Percentiles rank a stretch among this genome's conserved stretches.
phyloP scores from a whole-genome alignment of 2,329 filamentous ascomycete genomes.

The Fusarium dlaminii region DNA sequence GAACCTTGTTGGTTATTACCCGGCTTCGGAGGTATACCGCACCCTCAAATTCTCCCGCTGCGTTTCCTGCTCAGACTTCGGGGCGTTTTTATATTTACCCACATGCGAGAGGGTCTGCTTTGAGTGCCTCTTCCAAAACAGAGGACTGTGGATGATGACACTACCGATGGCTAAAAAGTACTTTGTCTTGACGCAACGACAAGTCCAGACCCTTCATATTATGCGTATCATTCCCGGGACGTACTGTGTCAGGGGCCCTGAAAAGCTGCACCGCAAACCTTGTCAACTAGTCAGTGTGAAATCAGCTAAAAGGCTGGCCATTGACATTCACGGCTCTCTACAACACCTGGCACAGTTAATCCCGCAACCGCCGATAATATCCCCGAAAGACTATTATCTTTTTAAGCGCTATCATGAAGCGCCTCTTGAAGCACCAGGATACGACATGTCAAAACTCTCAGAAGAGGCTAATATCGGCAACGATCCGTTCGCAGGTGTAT shows the following conservation, averaged over 20 bases:
- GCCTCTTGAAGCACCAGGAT: neutral
- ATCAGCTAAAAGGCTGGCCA: neutral
- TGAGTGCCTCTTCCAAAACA: neutral
- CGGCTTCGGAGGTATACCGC: neutral
- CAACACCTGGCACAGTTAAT: neutral
- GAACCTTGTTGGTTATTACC: neutral
- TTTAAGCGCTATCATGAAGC: neutral
- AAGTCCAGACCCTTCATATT: neutral
- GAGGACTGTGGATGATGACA: neutral
- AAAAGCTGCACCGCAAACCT: accelerated
- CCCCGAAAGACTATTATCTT: neutral
- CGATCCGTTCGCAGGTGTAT: neutral
- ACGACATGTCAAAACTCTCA: neutral
- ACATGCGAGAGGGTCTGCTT: neutral
- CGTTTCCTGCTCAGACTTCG: neutral
- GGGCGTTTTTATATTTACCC: neutral
- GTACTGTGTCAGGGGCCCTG: accelerated
- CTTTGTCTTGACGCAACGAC: neutral
- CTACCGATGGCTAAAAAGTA: neutral
- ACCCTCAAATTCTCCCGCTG: too few relatives aligned
- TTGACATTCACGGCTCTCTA: neutral
- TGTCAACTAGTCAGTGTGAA: neutral
- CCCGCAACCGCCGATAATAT: too few relatives aligned
- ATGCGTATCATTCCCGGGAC: neutral
- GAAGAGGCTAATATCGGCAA: accelerated